phyloP scores from a whole-genome alignment of 2,329 filamentous ascomycete species.

The Penicillium decumbens region DNA sequence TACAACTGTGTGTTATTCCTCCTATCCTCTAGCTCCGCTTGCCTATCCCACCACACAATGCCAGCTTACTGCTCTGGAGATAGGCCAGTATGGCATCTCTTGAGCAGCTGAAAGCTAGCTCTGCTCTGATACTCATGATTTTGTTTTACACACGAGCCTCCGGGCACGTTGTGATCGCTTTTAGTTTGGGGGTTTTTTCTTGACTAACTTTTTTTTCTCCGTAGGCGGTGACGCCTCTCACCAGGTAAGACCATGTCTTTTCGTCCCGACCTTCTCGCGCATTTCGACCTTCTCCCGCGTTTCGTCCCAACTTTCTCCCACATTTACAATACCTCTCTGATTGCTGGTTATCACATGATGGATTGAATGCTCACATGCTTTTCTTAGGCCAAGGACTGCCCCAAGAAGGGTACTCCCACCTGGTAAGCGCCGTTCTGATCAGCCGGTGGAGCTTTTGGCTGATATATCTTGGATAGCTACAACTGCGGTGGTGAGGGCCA shows the following conservation, averaged over 20 bases:
- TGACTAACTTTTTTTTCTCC: conserved; percentile 24
- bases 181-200: conserved; percentile 1
- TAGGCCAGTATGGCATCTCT: background rate
- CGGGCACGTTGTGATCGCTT: background rate
- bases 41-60: conserved; percentile 14
- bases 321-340: conserved; percentile 10
- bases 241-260: conserved; percentile 55
- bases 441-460: background rate
- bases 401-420: conserved; percentile 75
- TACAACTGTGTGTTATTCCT: conserved; percentile 53
- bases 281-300: conserved; percentile 9
- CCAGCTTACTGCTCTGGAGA: background rate
- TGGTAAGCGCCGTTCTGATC: conserved; percentile 54
- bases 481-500: conserved; percentile 79
- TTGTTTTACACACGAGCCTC: background rate
- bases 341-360: background rate
- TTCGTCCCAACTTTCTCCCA: conserved; percentile 2
- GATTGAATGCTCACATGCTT: conserved; percentile 20
- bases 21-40: conserved; percentile 4
- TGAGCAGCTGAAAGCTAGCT: background rate
- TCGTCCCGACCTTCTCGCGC: conserved; percentile 4
- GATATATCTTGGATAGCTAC: conserved; percentile 53
- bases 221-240: conserved; percentile 69
- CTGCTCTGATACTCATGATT: background rate
- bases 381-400: conserved; percentile 73